phyloP scores from a whole-genome alignment of 768 basidiomycete species.

The Tubosaeta sp. region DNA sequence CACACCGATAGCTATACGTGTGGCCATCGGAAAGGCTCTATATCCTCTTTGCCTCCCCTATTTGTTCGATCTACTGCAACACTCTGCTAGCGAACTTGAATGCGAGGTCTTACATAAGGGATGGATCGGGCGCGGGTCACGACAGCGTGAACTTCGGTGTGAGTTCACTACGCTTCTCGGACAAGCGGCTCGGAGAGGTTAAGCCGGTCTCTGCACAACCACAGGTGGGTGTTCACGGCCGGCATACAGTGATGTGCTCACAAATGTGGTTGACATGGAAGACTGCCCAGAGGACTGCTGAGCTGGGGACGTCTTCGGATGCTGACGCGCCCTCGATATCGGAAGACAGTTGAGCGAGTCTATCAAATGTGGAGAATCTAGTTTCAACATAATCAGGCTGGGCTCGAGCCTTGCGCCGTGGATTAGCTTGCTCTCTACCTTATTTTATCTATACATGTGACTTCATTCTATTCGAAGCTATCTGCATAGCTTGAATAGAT shows the following conservation, averaged over 20 bases:
- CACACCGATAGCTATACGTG: neutral
- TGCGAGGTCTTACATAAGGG: neutral
- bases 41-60: neutral
- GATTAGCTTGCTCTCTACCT: too few species aligned
- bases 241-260: neutral
- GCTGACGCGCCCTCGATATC: too few species aligned
- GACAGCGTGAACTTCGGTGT: neutral
- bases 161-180: neutral
- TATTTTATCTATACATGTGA: too few species aligned
- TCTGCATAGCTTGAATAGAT: too few species aligned
- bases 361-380: too few species aligned
- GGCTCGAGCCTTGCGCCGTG: too few species aligned
- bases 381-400: too few species aligned
- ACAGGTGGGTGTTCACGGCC: neutral
- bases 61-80: conserved; percentile 5
- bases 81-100: conserved; percentile 8
- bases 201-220: neutral
- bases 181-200: neutral
- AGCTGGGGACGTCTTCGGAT: too few species aligned
- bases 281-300: too few species aligned
- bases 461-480: too few species aligned
- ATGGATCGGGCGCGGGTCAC: neutral
- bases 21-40: neutral
- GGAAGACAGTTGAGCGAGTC: too few species aligned
- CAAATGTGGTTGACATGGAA: too few species aligned